phyloP scores from a whole-genome alignment of 495 filamentous ascomycete genomes.

The Eremomyces bilateralis region DNA sequence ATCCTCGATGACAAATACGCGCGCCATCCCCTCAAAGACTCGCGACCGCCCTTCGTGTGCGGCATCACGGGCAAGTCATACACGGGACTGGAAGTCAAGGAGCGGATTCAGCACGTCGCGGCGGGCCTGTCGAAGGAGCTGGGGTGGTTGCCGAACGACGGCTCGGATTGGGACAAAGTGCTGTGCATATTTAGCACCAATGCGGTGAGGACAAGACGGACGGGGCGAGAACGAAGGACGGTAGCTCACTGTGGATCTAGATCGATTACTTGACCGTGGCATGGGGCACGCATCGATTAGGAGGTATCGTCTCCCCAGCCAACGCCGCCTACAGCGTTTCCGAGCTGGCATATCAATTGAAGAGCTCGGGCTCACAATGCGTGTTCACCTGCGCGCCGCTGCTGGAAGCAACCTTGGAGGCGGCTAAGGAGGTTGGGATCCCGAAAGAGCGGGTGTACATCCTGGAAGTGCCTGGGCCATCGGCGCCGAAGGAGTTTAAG shows the following conservation, averaged over 20 bases:
- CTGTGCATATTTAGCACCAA: conserved; percentile 59
- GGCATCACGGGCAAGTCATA: conserved; percentile 54
- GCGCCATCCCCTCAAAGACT: conserved; percentile 37
- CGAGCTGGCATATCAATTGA: conserved; percentile 63
- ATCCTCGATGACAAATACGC: conserved; percentile 57
- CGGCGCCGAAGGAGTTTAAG: conserved; percentile 33
- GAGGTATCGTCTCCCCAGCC: conserved; percentile 55
- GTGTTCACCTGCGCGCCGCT: conserved; percentile 66
- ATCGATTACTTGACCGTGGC: conserved; percentile 59
- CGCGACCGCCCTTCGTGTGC: conserved; percentile 60
- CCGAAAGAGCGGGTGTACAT: conserved; percentile 54
- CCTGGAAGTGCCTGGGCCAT: conserved; percentile 39
- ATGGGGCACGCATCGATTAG: conserved; percentile 56
- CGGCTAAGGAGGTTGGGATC: conserved; percentile 42
- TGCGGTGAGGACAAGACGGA: conserved; percentile 31
- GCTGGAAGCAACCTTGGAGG: conserved; percentile 45
- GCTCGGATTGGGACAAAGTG: conserved; percentile 74
- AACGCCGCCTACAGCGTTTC: conserved; percentile 61
- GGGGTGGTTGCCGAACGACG: conserved; percentile 51
- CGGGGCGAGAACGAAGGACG: not conserved
- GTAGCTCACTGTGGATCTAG: conserved; percentile 20
- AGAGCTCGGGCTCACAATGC: conserved; percentile 49
- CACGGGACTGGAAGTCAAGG: conserved; percentile 38
- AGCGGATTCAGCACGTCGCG: conserved; percentile 48
- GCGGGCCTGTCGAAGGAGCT: conserved; percentile 49